Evolutionary conservation across 2,329 filamentous ascomycete genomes (phyloP).

Genomic region (Falciphora oryzae): DNA sequence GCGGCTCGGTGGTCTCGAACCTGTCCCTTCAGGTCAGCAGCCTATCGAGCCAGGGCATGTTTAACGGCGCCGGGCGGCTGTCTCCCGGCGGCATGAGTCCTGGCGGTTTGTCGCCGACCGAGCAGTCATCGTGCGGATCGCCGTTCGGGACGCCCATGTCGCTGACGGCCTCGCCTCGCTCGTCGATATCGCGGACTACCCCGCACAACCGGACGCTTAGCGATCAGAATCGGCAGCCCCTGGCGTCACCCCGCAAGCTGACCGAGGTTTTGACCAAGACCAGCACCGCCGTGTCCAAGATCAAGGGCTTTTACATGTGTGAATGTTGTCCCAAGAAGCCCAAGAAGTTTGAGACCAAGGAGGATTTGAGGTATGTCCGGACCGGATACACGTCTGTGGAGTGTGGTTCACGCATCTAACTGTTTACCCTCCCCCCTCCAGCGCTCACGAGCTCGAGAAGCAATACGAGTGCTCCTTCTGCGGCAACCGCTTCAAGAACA

Average conservation of each 20-base stretch:
- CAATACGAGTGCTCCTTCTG: conserved; percentile 93
- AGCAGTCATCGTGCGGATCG: conserved; percentile 35
- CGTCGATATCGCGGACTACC: conserved; percentile 34
- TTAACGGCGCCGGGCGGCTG: conserved; percentile 26
- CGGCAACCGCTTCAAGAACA: conserved; percentile 96
- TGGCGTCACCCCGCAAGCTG: conserved; percentile 46
- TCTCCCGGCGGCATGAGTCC: conserved; percentile 41
- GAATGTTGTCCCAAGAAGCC: conserved; percentile 97
- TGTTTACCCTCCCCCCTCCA: conserved; percentile 29
- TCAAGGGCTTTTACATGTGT: conserved; percentile 61
- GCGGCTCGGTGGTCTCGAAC: conserved; percentile 42
- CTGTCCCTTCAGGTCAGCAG: conserved; percentile 38
- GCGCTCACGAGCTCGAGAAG: conserved; percentile 87
- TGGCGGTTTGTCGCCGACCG: conserved; percentile 45
- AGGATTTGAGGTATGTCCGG: conserved; percentile 70
- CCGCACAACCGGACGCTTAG: conserved; percentile 42
- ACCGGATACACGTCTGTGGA: neutral
- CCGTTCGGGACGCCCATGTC: conserved; percentile 44
- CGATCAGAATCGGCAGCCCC: conserved; percentile 28
- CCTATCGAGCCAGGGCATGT: conserved; percentile 36
- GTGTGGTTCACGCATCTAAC: neutral
- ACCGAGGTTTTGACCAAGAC: conserved; percentile 37
- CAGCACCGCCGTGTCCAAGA: conserved; percentile 36
- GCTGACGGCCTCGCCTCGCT: conserved; percentile 43
- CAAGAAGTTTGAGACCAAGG: conserved; percentile 83